Conservation (phyloP, 139 green algal species). For the Spirogloea muscicola region DNA sequence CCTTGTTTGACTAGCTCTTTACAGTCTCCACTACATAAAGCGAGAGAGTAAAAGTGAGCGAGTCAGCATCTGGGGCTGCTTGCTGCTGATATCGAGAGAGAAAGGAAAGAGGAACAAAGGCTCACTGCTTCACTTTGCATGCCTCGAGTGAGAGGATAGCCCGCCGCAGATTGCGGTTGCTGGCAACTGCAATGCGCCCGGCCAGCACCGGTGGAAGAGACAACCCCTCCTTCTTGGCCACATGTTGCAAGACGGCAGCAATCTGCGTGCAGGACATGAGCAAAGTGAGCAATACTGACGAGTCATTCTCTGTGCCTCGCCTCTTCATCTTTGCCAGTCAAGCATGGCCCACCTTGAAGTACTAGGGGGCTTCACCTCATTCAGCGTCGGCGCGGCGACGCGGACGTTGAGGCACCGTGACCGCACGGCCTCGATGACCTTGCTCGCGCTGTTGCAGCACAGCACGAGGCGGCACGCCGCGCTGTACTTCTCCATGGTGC, state of each 20-base stretch:
- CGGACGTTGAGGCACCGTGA: slow-evolving; percentile 87
- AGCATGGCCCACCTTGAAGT: too few relatives aligned
- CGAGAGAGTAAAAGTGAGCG: background rate
- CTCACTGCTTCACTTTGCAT: slow-evolving; percentile 48
- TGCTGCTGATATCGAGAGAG: background rate
- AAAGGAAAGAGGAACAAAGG: background rate
- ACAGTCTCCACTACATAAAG: background rate
- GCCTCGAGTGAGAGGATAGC: slow-evolving; percentile 88
- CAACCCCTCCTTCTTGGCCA: slow-evolving; percentile 75
- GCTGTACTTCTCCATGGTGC: slow-evolving; percentile 98
- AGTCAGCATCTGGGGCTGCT: slow-evolving; percentile 11
- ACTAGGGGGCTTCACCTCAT: too few relatives aligned
- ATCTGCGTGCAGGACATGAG: too few relatives aligned
- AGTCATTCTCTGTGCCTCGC: too few relatives aligned
- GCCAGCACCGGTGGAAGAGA: slow-evolving; percentile 63
- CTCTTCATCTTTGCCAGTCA: too few relatives aligned
- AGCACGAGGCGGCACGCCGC: slow-evolving; percentile 83
- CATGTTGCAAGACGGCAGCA: too few relatives aligned
- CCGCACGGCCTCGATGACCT: slow-evolving; percentile 86
- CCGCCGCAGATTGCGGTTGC: slow-evolving; percentile 76
- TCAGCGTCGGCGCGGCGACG: slow-evolving; percentile 68
- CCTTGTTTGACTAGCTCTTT: background rate
- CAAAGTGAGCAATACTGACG: too few relatives aligned
- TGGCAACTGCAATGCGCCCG: slow-evolving; percentile 55
- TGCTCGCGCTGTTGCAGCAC: slow-evolving; percentile 77